Evolutionary conservation across 1,284 basidiomycete genomes (phyloP), one percentile per base, ranked within the genome.

Genomic region (Heterobasidion annosum): DNA sequence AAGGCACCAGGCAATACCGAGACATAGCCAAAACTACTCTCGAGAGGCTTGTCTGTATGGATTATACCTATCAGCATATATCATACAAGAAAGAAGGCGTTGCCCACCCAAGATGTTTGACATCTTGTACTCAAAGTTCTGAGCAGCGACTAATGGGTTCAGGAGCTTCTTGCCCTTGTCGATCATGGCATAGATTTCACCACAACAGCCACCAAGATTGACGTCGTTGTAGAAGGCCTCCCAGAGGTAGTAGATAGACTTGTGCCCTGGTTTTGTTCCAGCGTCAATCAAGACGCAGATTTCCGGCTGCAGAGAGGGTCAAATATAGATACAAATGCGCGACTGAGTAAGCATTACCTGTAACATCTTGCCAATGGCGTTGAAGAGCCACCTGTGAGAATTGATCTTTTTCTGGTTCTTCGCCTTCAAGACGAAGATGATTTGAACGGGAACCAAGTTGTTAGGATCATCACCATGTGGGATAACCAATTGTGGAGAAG

Each of bases 101-200:
- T n/a, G 18, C 59, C 71, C 69, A 82, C 90, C 91, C 32, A 95
- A 75, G 63, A 97, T 96, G 69, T 95, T 95, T 42, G 91, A 93
- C 90, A 95, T 95, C 73, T 93, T 98, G 75, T 98, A 98, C 72
- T 99, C 96, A 64, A 99, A 98, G 71, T 98, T 98, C 70, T 98
- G 96, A 25, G 93, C 92, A 9, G 93, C 93, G 34, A 95, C 84
- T 48, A 98, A 76, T 12, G 96, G 96, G 64, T 98, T 99, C 58
- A 98, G 66, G 37, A 99, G 79, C 67, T 97, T 96, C 69, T 75
- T 87, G 33, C 96, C 95, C 34, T 88, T 88, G 66, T 93, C 83
- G 64, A 96, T 91, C 93, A 94, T 94, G 54, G 93, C 93, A 59
- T 93, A 89, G 62, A 94, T 95, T 76, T 96, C 91, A 62, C 95